phyloP scores from a whole-genome alignment of 2,329 filamentous ascomycete species.

The Acrodontium crateriforme region DNA sequence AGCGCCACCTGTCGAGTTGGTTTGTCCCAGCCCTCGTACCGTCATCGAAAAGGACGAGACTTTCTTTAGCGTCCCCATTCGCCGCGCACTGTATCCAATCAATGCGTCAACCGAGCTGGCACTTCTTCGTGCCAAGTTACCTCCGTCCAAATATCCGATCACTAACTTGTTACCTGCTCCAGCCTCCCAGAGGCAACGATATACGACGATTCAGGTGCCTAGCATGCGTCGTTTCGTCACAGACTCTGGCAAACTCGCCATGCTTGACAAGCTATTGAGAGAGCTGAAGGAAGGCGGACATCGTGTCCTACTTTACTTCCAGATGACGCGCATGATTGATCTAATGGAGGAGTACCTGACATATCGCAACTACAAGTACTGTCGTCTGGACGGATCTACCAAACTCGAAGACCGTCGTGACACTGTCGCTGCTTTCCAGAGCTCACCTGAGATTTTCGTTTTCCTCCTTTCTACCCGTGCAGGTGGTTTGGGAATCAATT shows the following conservation, averaged over 20 bases:
- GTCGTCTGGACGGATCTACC: slow-evolving; percentile 87
- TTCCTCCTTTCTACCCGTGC: slow-evolving; percentile 93
- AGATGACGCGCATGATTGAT: slow-evolving; percentile 99
- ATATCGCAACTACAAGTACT: slow-evolving; percentile 98
- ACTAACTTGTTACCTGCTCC: slow-evolving; percentile 60
- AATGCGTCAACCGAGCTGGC: slow-evolving; percentile 52
- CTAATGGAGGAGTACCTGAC: slow-evolving; percentile 98
- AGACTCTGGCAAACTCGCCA: slow-evolving; percentile 89
- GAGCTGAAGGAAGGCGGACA: slow-evolving; percentile 86
- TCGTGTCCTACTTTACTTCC: slow-evolving; percentile 94
- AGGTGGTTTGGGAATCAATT: slow-evolving; percentile 93
- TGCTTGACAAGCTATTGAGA: slow-evolving; percentile 73
- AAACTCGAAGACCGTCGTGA: slow-evolving; percentile 95
- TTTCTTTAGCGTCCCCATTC: slow-evolving; percentile 66
- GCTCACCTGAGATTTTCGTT: slow-evolving; percentile 85
- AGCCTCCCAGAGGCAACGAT: slow-evolving; percentile 66
- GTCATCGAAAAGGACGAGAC: slow-evolving; percentile 53
- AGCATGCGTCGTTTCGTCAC: slow-evolving; percentile 97
- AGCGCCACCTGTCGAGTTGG: slow-evolving; percentile 74
- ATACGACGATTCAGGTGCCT: slow-evolving; percentile 81
- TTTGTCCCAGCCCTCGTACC: slow-evolving; percentile 53
- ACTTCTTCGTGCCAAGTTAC: slow-evolving; percentile 59
- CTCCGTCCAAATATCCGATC: slow-evolving; percentile 49
- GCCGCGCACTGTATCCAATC: slow-evolving; percentile 59
- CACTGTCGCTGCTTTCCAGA: slow-evolving; percentile 94